Evolutionary conservation across 1,284 basidiomycete genomes (phyloP).

Genomic region (Vanrija sp.): DNA sequence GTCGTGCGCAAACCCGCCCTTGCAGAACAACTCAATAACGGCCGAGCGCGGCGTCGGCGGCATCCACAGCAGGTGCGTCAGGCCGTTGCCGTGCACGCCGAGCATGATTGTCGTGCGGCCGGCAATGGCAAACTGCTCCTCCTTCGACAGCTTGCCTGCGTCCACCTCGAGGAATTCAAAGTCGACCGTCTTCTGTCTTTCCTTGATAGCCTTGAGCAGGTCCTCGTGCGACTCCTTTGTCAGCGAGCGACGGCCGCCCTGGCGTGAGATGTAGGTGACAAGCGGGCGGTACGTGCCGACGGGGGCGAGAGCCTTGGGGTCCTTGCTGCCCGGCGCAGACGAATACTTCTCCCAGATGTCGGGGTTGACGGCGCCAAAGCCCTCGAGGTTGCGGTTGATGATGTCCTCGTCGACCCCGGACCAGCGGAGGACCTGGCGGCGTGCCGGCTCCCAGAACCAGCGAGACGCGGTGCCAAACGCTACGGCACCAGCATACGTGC

Average conservation of each 20-base stretch:
- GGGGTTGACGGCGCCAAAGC: constrained; percentile 44
- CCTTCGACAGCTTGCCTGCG: constrained; percentile 45
- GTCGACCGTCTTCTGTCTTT: constrained; percentile 55
- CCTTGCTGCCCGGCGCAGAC: constrained; percentile 4
- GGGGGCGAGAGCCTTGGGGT: constrained; percentile 23
- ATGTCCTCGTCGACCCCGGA: constrained; percentile 54
- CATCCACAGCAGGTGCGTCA: constrained; percentile 50
- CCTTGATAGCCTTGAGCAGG: constrained; percentile 59
- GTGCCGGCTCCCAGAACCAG: constrained; percentile 68
- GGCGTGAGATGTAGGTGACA: constrained; percentile 71
- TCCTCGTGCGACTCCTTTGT: constrained; percentile 59
- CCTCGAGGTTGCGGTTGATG: constrained; percentile 44
- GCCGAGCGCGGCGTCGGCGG: constrained; percentile 46
- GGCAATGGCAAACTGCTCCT: constrained; percentile 48
- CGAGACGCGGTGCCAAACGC: constrained; percentile 51
- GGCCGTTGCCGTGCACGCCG: constrained; percentile 51
- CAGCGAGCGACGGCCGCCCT: constrained; percentile 58
- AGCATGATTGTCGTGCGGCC: constrained; percentile 49
- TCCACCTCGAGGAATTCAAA: constrained; percentile 59
- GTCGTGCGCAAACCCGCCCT: constrained; percentile 47
- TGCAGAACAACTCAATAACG: constrained; percentile 49
- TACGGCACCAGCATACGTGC: constrained; percentile 55
- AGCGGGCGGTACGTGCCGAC: constrained; percentile 52
- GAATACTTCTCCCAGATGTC: constrained; percentile 6
- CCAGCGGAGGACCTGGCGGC: constrained; percentile 61